Evolutionary conservation across 1,139 yeast species (phyloP).

Genomic region (Taphrina pruni): DNA sequence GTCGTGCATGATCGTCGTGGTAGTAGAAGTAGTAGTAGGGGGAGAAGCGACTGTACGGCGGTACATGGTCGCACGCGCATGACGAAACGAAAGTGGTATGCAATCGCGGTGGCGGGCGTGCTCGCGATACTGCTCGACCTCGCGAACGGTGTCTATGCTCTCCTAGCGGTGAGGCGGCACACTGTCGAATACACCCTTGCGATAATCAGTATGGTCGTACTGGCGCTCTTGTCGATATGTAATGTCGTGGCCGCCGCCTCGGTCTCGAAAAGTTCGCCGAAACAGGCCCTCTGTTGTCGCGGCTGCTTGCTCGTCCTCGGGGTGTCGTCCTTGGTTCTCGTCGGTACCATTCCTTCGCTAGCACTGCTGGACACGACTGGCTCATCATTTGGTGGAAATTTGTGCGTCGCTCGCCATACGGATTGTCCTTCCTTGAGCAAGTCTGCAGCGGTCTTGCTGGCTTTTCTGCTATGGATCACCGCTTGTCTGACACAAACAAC

Average conservation of each 20-base stretch:
- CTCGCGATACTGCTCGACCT: slow-evolving; percentile 16
- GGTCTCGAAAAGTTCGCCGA: not conserved
- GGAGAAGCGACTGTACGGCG: too few species aligned
- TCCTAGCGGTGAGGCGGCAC: not conserved
- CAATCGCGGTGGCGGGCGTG: not conserved
- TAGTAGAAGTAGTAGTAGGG: too few species aligned
- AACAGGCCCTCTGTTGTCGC: not conserved
- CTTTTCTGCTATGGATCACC: slow-evolving; percentile 25
- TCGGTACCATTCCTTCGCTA: slow-evolving; percentile 4
- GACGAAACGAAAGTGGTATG: not conserved
- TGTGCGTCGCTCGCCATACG: not conserved
- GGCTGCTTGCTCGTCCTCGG: slow-evolving; percentile 2
- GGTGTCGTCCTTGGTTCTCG: not conserved
- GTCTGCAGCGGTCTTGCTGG: not conserved
- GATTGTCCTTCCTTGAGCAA: not conserved
- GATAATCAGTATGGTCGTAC: not conserved
- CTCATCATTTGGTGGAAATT: not conserved
- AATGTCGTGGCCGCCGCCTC: not conserved
- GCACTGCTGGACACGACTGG: not conserved
- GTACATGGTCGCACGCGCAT: not conserved
- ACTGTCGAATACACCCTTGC: slow-evolving; percentile 1
- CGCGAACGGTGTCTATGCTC: slow-evolving; percentile 9
- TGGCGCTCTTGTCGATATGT: not conserved
- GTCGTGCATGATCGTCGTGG: too few species aligned
- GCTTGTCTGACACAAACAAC: slow-evolving; percentile 17